Evolutionary conservation across 305 asterid genomes (phyloP).

Genomic region (Rubia peregrina): DNA sequence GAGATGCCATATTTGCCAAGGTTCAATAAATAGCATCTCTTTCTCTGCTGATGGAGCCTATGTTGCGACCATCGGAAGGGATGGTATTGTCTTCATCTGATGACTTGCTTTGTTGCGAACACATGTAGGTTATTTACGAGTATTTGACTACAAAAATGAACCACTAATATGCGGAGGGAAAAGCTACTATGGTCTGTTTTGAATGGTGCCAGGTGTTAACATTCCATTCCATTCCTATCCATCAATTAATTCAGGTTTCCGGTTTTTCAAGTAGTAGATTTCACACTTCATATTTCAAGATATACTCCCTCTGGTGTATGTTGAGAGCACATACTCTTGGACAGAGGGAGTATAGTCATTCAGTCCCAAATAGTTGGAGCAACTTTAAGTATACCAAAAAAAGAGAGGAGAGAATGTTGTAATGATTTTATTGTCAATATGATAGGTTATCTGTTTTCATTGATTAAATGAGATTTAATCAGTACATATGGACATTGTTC

Average conservation of each 20-base stretch:
- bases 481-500: neutral
- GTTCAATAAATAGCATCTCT: slow-evolving; percentile 78
- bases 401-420: neutral
- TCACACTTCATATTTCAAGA: neutral
- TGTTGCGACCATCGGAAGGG: slow-evolving; percentile 99
- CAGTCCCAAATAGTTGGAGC: too few species aligned
- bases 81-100: slow-evolving; percentile 53
- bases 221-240: too few species aligned
- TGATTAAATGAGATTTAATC: neutral
- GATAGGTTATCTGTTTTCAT: neutral
- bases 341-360: too few species aligned
- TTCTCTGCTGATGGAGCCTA: slow-evolving; percentile 85
- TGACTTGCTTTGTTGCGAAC: slow-evolving; percentile 18
- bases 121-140: slow-evolving; percentile 77
- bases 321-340: neutral
- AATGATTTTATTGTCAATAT: neutral
- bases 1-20: slow-evolving; percentile 97
- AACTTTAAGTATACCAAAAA: too few species aligned
- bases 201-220: neutral
- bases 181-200: slow-evolving; percentile 38
- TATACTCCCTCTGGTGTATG: too few species aligned
- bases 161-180: slow-evolving; percentile 91
- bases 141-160: slow-evolving; percentile 85
- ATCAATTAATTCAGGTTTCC: neutral
- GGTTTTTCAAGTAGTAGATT: neutral